These are phyloP conservation scores for Xylariaceae sp. DNA, from an alignment of 2,329 filamentous ascomycete species.

Conservation along the genomic window DNA sequence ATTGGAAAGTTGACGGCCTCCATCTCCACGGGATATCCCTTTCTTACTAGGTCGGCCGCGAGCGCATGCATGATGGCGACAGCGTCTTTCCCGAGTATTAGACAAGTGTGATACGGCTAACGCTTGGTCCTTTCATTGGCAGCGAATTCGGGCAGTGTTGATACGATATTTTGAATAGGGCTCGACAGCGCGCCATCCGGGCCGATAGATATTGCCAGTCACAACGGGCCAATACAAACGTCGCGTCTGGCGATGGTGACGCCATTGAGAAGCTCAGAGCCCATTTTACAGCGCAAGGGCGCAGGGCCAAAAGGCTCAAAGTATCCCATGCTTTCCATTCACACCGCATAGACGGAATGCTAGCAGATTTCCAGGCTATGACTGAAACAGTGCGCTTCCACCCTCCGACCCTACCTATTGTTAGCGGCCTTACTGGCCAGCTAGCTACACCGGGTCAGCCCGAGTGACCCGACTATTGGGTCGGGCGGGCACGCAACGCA, in stretches of 20 bases:
- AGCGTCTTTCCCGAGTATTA: no score
- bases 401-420: slow-evolving; percentile 27
- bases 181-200: no score
- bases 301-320: slow-evolving; percentile 30
- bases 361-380: slow-evolving; percentile 30
- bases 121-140: no score
- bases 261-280: slow-evolving; percentile 24
- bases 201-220: slow-evolving; percentile 26
- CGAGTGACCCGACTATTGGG: slow-evolving; percentile 37
- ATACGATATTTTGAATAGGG: no score
- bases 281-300: slow-evolving; percentile 25
- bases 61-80: no score
- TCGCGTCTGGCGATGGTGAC: slow-evolving; percentile 33
- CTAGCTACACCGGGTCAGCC: slow-evolving; percentile 28
- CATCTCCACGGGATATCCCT: no score
- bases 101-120: no score
- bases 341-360: slow-evolving; percentile 33
- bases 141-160: no score
- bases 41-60: no score
- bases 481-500: slow-evolving; percentile 33
- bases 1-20: no score
- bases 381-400: slow-evolving; percentile 30
- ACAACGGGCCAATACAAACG: slow-evolving; percentile 37
- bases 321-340: slow-evolving; percentile 38
- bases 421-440: slow-evolving; percentile 35